Evolutionary conservation across 164 flowering plant genomes (phyloP), one percentile per base, ranked within the genome.

Genomic region (Vitis cinerea): DNA sequence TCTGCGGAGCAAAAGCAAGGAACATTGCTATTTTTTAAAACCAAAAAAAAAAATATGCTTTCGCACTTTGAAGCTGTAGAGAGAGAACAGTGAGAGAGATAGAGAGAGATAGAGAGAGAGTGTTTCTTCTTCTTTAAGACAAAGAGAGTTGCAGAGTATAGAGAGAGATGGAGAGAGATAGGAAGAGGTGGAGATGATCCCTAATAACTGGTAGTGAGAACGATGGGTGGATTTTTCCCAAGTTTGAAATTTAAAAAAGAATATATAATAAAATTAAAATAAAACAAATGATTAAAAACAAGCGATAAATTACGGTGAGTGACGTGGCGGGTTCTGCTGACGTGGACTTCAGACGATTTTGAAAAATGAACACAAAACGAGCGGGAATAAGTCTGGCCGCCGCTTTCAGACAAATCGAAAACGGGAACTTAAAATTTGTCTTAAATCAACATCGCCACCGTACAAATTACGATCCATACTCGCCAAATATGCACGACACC

Each of bases 121-220:
- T 67, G 70, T 79, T 76, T 76, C 82, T 74, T 78, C 83, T 81
- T 72, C 83, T 78, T 78, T 69, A 82, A 84, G 85, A 70, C 79
- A 79, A 75, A 80, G 79, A 44, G 80, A 72, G 75, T 64, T 71
- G 77, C 75, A 77, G 81, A 65, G 54, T 23, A 23, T 23, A 68
- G 72, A 63, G 58, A 68, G 69, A 71, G 72, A 50, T n/a, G 58
- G 57, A 27, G 51, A 48, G 70, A 72, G 77, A 30, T 63, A 31
- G 50, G 63, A 30, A 47, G 77, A 52, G 57, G 51, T 30, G 66
- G 66, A 47, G 53, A n/a, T 1, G 52, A 58, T 19, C 27, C 37
- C 4, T 10, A 59, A 59, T 59, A 10, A 58, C 60, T 59, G 65
- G 64, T 3, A 57, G 59, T 57, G 59, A 57, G 59, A 57, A 59